Evolutionary conservation across 2,329 filamentous ascomycete genomes (phyloP).

Genomic region (Trichoderma afroharzianum): DNA sequence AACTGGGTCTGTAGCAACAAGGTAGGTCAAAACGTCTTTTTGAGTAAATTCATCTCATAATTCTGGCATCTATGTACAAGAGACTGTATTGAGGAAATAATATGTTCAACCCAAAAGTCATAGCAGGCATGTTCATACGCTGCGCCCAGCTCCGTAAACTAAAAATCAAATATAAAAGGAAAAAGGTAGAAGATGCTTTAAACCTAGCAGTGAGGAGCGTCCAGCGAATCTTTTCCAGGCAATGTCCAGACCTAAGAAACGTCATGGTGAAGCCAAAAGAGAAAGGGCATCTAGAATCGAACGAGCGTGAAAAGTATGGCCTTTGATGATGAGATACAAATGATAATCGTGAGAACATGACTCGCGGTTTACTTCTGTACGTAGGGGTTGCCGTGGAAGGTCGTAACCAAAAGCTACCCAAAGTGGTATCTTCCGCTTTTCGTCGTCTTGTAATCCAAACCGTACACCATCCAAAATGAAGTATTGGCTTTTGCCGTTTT

Average conservation of each 20-base stretch:
- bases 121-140: constrained; percentile 13
- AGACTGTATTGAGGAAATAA: constrained; percentile 11
- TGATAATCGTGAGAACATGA: constrained; percentile 2
- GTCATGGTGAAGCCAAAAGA: neutral
- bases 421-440: constrained; percentile 9
- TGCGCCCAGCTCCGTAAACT: constrained; percentile 9
- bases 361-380: neutral
- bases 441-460: constrained; percentile 25
- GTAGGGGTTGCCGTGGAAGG: constrained; percentile 3
- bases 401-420: constrained; percentile 16
- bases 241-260: neutral
- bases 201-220: neutral
- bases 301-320: constrained; percentile 6
- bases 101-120: constrained; percentile 6
- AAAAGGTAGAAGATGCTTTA: constrained; percentile 5
- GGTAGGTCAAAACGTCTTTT: neutral
- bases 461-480: constrained; percentile 20
- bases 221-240: constrained; percentile 1
- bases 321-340: constrained; percentile 17
- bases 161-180: neutral
- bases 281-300: neutral
- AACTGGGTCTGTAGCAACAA: neutral
- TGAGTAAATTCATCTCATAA: neutral
- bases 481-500: neutral
- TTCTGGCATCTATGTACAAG: constrained; percentile 18